Evolutionary conservation across 345 rosid species (phyloP), one percentile per base, ranked within the genome.

Genomic region (Barbarea vulgaris): DNA sequence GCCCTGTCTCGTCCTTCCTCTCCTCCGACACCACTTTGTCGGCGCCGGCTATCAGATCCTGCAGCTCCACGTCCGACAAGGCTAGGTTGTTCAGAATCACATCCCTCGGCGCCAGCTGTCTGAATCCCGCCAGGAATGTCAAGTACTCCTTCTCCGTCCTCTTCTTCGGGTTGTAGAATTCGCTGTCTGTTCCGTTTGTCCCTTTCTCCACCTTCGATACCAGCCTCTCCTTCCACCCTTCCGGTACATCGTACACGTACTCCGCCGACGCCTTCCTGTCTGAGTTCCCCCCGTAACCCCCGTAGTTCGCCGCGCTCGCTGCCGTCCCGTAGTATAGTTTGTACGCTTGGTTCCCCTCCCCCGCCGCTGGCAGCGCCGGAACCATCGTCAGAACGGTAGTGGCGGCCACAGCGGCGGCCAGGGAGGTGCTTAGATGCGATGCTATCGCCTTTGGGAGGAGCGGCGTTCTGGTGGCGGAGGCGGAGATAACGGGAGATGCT

Each of bases 161-260:
- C 86, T 93, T 93, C 79, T 87, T 92, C 0, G 96, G 97, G 73
- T 90, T 92, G 70, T 84, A 92, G 78, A 90, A 90, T 74, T 92
- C 97, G 78, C 96, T 89, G 80, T 92, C 94, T 1, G 96, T 92
- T 27, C 96, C 94, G 73, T 92, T 90, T 6, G 97, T 90, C 18
- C 98, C 98, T 77, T 93, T 93, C 83, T 93, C 96, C 6, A 93
- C 91, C 56, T 93, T 93, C n/a, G 98, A 88, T 51, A 93, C 97
- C 36, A 85, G 76, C 15, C 96, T 81, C 69, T 93, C 98, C 73
- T 91, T 93, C 97, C 97, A 93, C 1, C 97, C 97, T 2, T 89
- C 89, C 0, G 96, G 97, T 39, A 93, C 97, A 33, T 88, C 98
- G 80, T 91, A 91, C 24, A 89, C 75, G 76, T 93, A 93, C 84